phyloP scores from a whole-genome alignment of 2,329 filamentous ascomycete species.

The Alternaria brassicicola region DNA sequence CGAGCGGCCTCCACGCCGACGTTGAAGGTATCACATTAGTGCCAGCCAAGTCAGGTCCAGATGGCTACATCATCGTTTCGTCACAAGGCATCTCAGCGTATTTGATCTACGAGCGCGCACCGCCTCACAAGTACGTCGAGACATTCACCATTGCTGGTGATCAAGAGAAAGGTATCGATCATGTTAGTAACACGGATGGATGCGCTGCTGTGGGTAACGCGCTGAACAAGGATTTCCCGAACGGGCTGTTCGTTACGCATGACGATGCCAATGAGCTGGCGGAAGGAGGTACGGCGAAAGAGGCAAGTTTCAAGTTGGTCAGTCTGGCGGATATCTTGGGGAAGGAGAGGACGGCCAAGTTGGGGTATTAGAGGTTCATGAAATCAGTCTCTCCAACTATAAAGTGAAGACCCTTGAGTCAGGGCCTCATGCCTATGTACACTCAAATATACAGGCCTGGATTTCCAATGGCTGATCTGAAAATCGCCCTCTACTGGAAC shows the following conservation, averaged over 20 bases:
- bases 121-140: slow-evolving; percentile 57
- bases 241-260: slow-evolving; percentile 58
- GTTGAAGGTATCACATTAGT: slow-evolving; percentile 62
- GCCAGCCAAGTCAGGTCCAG: slow-evolving; percentile 51
- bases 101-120: slow-evolving; percentile 57
- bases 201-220: slow-evolving; percentile 55
- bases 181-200: slow-evolving; percentile 62
- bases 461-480: neutral
- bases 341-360: slow-evolving; percentile 21
- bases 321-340: slow-evolving; percentile 39
- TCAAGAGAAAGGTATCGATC: slow-evolving; percentile 53
- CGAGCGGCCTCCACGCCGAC: slow-evolving; percentile 56
- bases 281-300: slow-evolving; percentile 53
- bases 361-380: slow-evolving; percentile 25
- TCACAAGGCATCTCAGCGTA: slow-evolving; percentile 61
- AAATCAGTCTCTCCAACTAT: neutral
- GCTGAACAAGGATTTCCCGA: slow-evolving; percentile 47
- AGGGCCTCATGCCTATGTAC: neutral
- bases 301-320: slow-evolving; percentile 59
- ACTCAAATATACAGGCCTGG: neutral
- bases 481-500: neutral
- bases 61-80: slow-evolving; percentile 60
- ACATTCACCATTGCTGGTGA: slow-evolving; percentile 58
- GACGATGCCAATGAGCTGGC: slow-evolving; percentile 61
- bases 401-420: neutral